phyloP scores from a whole-genome alignment of 2,329 filamentous ascomycete genomes.

The Ophiostoma sp. region DNA sequence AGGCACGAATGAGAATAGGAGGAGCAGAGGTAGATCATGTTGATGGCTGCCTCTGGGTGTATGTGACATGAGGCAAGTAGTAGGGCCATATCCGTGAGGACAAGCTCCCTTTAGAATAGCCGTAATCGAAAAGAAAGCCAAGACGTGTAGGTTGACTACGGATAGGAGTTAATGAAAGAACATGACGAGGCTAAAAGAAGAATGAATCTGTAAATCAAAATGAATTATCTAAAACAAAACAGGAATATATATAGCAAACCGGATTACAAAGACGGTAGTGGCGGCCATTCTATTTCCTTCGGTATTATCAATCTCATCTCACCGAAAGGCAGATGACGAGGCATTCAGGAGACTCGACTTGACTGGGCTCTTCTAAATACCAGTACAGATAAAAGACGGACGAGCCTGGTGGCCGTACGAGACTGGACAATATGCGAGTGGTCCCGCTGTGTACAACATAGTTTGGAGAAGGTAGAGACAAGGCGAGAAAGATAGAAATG shows the following conservation, averaged over 20 bases:
- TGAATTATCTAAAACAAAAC: background rate
- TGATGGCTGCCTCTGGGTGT: too few relatives aligned
- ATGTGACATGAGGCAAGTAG: background rate
- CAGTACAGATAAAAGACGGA: too few relatives aligned
- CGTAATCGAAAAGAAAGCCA: background rate
- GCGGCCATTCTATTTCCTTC: background rate
- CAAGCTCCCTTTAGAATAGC: background rate
- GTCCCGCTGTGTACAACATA: too few relatives aligned
- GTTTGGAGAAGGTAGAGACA: too few relatives aligned
- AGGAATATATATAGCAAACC: background rate
- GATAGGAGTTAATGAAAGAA: too few relatives aligned
- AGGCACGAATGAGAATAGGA: too few relatives aligned
- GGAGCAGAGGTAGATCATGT: too few relatives aligned
- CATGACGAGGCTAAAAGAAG: too few relatives aligned
- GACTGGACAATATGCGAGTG: too few relatives aligned
- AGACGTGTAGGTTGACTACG: background rate
- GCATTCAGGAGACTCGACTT: background rate
- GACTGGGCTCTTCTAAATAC: too few relatives aligned
- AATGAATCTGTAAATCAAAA: background rate
- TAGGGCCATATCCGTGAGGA: background rate
- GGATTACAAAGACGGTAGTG: background rate
- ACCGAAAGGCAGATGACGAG: background rate
- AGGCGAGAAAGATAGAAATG: too few relatives aligned
- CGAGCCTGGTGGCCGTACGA: too few relatives aligned
- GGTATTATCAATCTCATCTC: background rate